Evolutionary conservation across 2,329 filamentous ascomycete species (phyloP).

Genomic region (Arachnopeziza araneosa): DNA sequence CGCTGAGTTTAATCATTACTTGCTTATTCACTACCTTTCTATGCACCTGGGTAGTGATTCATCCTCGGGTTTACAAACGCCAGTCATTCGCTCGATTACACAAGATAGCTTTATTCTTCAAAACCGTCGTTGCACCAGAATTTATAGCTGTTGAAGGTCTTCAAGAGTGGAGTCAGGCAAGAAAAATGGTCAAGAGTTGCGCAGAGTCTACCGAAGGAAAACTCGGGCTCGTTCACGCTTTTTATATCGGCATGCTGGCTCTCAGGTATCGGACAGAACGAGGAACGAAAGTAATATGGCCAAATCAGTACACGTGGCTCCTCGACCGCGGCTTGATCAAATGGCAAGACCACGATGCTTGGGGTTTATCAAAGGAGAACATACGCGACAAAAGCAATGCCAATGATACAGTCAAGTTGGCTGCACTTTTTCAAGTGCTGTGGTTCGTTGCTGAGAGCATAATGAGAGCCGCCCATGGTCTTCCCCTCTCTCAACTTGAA

Average conservation of each 20-base stretch:
- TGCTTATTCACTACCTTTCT: conserved; percentile 29
- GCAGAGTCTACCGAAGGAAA: conserved; percentile 20
- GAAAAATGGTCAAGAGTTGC: conserved; percentile 27
- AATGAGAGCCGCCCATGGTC: conserved; percentile 27
- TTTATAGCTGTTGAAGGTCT: conserved; percentile 32
- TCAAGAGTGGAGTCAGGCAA: conserved; percentile 32
- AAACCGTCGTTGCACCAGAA: conserved; percentile 32
- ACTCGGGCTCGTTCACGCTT: conserved; percentile 29
- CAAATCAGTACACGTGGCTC: conserved; percentile 30
- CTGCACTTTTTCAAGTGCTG: conserved; percentile 27
- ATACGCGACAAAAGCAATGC: conserved; percentile 33
- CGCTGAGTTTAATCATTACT: conserved; percentile 3
- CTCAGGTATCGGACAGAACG: conserved; percentile 26
- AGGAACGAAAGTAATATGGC: conserved; percentile 30
- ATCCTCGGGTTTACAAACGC: conserved; percentile 31
- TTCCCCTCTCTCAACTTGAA: conserved; percentile 33
- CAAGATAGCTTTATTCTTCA: conserved; percentile 28
- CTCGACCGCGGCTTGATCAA: conserved; percentile 25
- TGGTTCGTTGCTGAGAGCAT: conserved; percentile 30
- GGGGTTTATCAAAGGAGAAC: conserved; percentile 25
- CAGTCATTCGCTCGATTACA: conserved; percentile 13
- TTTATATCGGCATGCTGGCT: conserved; percentile 33
- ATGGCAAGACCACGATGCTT: conserved; percentile 27
- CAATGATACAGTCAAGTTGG: conserved; percentile 29
- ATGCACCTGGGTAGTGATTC: conserved; percentile 33